Percentiles rank a stretch among this genome's conserved stretches.
Evolutionary conservation across 192 early-diverging fungal species (phyloP).

Genomic region (Coemansia furcata): DNA sequence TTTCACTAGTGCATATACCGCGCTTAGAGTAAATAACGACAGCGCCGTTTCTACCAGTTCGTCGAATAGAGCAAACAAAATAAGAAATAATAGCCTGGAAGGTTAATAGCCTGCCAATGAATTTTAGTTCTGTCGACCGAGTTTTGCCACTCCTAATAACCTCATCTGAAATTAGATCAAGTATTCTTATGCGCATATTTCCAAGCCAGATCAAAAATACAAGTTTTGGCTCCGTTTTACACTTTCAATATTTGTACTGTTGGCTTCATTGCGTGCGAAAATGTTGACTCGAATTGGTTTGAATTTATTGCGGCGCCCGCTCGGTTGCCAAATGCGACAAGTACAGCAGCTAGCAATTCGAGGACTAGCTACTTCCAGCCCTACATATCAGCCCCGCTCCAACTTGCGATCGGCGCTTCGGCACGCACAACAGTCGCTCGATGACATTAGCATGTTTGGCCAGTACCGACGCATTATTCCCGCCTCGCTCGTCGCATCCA

Average conservation of each 20-base stretch:
- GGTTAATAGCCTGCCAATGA: too few relatives aligned
- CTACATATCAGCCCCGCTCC: constrained; percentile 4
- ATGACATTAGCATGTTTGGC: constrained; percentile 13
- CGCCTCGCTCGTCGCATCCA: constrained; percentile 12
- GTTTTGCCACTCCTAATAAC: too few relatives aligned
- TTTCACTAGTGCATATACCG: too few relatives aligned
- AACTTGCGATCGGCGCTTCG: constrained; percentile 6
- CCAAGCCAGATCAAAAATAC: background rate
- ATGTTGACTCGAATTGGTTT: background rate
- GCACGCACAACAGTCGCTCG: background rate
- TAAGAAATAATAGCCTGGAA: too few relatives aligned
- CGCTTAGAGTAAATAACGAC: too few relatives aligned
- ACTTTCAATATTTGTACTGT: background rate
- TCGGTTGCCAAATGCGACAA: background rate
- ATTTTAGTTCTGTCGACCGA: too few relatives aligned
- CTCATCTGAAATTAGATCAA: too few relatives aligned
- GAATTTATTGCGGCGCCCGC: background rate
- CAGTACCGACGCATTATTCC: constrained; percentile 31
- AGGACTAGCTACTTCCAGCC: background rate
- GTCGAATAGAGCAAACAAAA: too few relatives aligned
- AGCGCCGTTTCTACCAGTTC: too few relatives aligned
- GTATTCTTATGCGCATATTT: too few relatives aligned
- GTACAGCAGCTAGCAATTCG: background rate
- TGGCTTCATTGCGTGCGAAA: background rate
- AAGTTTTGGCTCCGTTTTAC: background rate